Evolutionary conservation across 192 early-diverging fungal species (phyloP).

Genomic region (Jimgerdemannia flammicorona): DNA sequence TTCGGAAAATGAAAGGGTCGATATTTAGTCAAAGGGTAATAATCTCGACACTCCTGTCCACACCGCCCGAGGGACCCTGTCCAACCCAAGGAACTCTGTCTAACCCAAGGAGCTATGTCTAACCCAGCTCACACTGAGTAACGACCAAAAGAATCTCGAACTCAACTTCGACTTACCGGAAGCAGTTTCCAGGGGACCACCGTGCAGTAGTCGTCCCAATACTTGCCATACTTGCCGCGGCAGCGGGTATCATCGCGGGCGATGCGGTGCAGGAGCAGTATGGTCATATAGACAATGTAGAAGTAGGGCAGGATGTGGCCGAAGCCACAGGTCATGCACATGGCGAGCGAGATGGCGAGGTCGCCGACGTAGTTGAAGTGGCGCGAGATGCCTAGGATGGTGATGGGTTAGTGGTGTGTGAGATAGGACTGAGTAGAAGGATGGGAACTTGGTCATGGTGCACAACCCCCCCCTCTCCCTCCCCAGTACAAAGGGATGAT

Average conservation of each 20-base stretch:
- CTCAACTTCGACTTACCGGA: slow-evolving; percentile 4
- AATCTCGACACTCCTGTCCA: too few species aligned
- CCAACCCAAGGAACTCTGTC: too few species aligned
- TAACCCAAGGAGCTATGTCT: too few species aligned
- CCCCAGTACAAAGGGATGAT: neutral
- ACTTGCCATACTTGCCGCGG: slow-evolving; percentile 77
- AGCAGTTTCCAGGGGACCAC: slow-evolving; percentile 22
- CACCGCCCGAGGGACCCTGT: too few species aligned
- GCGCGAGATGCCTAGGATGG: slow-evolving; percentile 46
- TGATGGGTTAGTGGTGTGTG: slow-evolving; percentile 11
- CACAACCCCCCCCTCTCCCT: neutral
- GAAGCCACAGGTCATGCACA: slow-evolving; percentile 71
- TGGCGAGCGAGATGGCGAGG: slow-evolving; percentile 63
- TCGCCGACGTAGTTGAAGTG: slow-evolving; percentile 87
- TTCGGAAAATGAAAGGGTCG: neutral
- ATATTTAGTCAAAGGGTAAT: too few species aligned
- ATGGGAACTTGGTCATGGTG: neutral
- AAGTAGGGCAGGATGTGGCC: slow-evolving; percentile 70
- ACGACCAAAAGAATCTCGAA: too few species aligned
- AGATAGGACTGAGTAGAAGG: neutral
- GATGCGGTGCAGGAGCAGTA: slow-evolving; percentile 66
- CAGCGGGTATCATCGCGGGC: slow-evolving; percentile 68
- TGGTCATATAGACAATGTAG: slow-evolving; percentile 79
- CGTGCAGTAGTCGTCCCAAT: slow-evolving; percentile 71
- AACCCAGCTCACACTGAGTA: too few species aligned